A percentile compares a stretch with the other conserved stretches of the same genome.
phyloP scores from a whole-genome alignment of 805 yeast genomes.

The Candida peoriensis region DNA sequence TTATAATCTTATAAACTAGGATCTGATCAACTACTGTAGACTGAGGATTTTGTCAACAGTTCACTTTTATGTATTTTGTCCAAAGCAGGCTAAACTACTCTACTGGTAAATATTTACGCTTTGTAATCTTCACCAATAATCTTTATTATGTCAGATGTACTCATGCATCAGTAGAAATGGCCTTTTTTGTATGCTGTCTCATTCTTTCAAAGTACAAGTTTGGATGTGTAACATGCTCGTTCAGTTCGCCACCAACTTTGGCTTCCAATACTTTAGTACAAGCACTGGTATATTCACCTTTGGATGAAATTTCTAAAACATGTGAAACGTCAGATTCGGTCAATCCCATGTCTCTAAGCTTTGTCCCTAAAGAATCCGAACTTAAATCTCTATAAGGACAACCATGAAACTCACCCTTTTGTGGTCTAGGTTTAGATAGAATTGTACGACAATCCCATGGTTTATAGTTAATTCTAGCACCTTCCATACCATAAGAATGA shows the following conservation, averaged over 20 bases:
- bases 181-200: slow-evolving; percentile 44
- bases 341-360: slow-evolving; percentile 61
- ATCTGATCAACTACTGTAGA: no score
- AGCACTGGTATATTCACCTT: slow-evolving; percentile 75
- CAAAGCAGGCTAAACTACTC: no score
- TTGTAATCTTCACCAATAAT: no score
- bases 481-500: slow-evolving; percentile 89
- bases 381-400: slow-evolving; percentile 85
- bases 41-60: no score
- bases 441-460: slow-evolving; percentile 86
- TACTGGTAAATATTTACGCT: no score
- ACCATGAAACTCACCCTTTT: slow-evolving; percentile 73
- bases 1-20: no score
- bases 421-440: slow-evolving; percentile 64
- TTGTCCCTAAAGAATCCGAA: slow-evolving; percentile 53
- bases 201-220: slow-evolving; percentile 82
- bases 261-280: slow-evolving; percentile 86
- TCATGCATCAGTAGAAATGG: no score
- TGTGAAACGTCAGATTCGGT: slow-evolving; percentile 52
- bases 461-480: slow-evolving; percentile 76
- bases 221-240: slow-evolving; percentile 62
- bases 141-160: no score
- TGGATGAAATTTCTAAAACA: slow-evolving; percentile 62
- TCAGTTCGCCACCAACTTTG: slow-evolving; percentile 45
- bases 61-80: no score